phyloP scores from a whole-genome alignment of 2,329 filamentous ascomycete genomes.

The Basipetospora sp. region DNA sequence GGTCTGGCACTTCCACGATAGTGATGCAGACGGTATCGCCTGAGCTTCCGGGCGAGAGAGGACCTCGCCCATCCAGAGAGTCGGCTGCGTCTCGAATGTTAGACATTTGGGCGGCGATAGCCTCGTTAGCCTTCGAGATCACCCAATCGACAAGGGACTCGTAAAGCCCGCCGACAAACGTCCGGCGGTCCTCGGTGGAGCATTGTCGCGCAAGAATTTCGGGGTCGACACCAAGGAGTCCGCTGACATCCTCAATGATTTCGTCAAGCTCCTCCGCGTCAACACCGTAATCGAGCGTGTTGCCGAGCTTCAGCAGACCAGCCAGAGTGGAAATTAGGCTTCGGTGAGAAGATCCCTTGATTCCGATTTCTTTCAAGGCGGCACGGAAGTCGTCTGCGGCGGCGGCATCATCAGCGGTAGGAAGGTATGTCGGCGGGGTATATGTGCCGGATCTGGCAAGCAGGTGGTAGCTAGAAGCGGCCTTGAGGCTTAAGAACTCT shows the following conservation, averaged over 20 bases:
- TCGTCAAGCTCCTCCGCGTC: slow-evolving; percentile 75
- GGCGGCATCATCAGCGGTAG: slow-evolving; percentile 81
- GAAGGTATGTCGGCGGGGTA: slow-evolving; percentile 71
- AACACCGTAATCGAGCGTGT: slow-evolving; percentile 70
- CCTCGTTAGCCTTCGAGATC: slow-evolving; percentile 70
- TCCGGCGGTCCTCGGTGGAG: slow-evolving; percentile 68
- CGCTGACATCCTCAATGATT: slow-evolving; percentile 78
- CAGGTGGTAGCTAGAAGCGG: slow-evolving; percentile 61
- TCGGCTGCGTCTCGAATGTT: slow-evolving; percentile 51
- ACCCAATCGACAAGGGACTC: slow-evolving; percentile 94
- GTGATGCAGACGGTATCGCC: slow-evolving; percentile 75
- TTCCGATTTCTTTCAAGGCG: slow-evolving; percentile 78
- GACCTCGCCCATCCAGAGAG: slow-evolving; percentile 45
- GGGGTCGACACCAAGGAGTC: slow-evolving; percentile 72
- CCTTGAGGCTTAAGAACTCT: slow-evolving; percentile 71
- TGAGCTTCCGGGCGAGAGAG: slow-evolving; percentile 48
- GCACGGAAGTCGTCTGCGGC: slow-evolving; percentile 84
- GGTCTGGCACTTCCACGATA: slow-evolving; percentile 70
- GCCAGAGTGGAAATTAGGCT: slow-evolving; percentile 76
- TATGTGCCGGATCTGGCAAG: slow-evolving; percentile 76
- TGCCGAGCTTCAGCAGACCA: slow-evolving; percentile 78
- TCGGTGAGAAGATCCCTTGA: slow-evolving; percentile 71
- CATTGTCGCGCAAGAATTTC: slow-evolving; percentile 66
- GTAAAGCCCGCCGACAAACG: slow-evolving; percentile 74
- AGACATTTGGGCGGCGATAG: slow-evolving; percentile 63